Evolutionary conservation across 2,329 filamentous ascomycete species (phyloP).

Genomic region (Aspergillus ustus): DNA sequence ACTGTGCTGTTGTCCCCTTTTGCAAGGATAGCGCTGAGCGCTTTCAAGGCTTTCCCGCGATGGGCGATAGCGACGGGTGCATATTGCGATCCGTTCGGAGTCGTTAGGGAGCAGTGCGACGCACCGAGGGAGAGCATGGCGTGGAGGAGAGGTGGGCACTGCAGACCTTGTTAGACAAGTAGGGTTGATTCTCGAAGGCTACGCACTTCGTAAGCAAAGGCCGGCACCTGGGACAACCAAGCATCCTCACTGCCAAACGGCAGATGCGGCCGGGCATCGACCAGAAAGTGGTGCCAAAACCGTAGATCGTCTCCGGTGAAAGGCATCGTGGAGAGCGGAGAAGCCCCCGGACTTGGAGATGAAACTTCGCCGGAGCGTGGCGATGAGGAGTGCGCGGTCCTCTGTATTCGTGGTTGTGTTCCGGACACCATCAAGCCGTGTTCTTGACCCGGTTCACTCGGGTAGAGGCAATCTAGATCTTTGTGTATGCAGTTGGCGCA

Average conservation of each 20-base stretch:
- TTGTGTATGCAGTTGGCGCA: conserved; percentile 44
- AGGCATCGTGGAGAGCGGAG: neutral
- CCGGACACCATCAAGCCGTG: neutral
- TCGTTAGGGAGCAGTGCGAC: conserved; percentile 59
- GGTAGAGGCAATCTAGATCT: conserved; percentile 39
- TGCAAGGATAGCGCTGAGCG: conserved; percentile 61
- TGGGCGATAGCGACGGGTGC: conserved; percentile 65
- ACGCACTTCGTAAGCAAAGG: conserved; percentile 14
- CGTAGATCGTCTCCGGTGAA: conserved; percentile 17
- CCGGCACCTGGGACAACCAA: conserved; percentile 14
- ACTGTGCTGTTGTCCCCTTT: conserved; percentile 23
- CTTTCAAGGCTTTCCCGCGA: conserved; percentile 67
- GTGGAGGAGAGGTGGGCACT: conserved; percentile 69
- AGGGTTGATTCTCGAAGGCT: neutral
- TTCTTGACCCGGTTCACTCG: conserved; percentile 23
- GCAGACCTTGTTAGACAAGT: conserved; percentile 23
- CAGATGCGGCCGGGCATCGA: conserved; percentile 15
- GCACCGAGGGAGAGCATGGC: conserved; percentile 71
- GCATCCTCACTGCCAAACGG: conserved; percentile 12
- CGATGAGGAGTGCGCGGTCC: neutral
- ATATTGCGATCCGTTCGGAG: conserved; percentile 56
- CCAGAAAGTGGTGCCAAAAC: conserved; percentile 18
- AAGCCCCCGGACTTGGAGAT: neutral
- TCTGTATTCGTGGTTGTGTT: neutral
- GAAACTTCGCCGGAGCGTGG: neutral